phyloP scores from a whole-genome alignment of 768 basidiomycete genomes.

The Sporobolomyces roseus region DNA sequence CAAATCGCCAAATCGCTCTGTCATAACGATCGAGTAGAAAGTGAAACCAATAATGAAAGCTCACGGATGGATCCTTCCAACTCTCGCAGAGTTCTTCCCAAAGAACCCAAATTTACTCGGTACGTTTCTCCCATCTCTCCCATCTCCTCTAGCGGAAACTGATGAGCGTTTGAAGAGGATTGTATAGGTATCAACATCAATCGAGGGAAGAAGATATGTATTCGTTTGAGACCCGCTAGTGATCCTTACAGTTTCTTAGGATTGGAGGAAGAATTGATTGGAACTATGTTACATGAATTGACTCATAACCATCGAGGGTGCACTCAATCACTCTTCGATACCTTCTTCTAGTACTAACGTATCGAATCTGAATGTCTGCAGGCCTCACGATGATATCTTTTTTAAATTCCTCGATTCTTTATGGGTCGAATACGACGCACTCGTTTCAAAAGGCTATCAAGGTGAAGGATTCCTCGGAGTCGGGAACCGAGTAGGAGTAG shows the following conservation, averaged over 20 bases:
- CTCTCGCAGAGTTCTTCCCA: slow-evolving; percentile 71
- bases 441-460: slow-evolving; percentile 74
- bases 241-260: slow-evolving; percentile 41
- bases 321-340: background rate
- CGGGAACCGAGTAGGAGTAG: slow-evolving; percentile 67
- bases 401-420: slow-evolving; percentile 59
- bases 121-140: slow-evolving; percentile 48
- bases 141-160: background rate
- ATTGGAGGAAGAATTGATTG: slow-evolving; percentile 64
- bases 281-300: slow-evolving; percentile 88
- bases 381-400: slow-evolving; percentile 70
- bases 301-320: slow-evolving; percentile 41
- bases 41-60: slow-evolving; percentile 94
- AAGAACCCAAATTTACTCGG: slow-evolving; percentile 68
- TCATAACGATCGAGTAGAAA: slow-evolving; percentile 47
- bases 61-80: slow-evolving; percentile 63
- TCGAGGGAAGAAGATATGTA: slow-evolving; percentile 71
- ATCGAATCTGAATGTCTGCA: slow-evolving; percentile 45
- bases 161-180: too few species aligned
- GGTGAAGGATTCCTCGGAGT: slow-evolving; percentile 84
- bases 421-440: slow-evolving; percentile 77
- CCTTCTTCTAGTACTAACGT: too few species aligned
- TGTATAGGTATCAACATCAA: slow-evolving; percentile 55
- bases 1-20: background rate
- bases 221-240: slow-evolving; percentile 65